These are phyloP conservation scores for Sphagnum magellanicum DNA, from an alignment of 228 moss, liverwort and hornwort genomes.

Conservation along the genomic window DNA sequence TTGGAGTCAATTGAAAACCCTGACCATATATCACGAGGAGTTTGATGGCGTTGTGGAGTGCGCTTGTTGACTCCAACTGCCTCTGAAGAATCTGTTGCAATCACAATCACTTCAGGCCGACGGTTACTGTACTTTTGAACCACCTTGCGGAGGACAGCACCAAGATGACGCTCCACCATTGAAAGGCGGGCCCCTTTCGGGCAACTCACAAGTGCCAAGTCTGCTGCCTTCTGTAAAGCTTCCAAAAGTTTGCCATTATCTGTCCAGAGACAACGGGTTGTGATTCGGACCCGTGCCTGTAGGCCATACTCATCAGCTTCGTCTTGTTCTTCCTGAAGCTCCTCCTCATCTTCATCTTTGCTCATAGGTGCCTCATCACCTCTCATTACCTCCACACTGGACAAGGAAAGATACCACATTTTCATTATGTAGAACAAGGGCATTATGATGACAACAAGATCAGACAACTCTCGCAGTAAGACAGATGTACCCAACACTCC, in stretches of 20 bases:
- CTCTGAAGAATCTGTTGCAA: conserved; percentile 61
- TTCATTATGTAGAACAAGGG: not conserved
- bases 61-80: conserved; percentile 4
- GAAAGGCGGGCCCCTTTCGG: conserved; percentile 51
- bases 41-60: not conserved
- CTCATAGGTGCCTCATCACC: conserved; percentile 13
- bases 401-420: not conserved
- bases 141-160: conserved; percentile 71
- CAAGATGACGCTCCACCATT: conserved; percentile 77
- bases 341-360: conserved; percentile 39
- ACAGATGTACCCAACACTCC: too few species aligned
- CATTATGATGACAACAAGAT: not conserved
- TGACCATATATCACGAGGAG: not conserved
- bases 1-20: not conserved
- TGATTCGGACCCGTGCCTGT: conserved; percentile 70
- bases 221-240: conserved; percentile 74
- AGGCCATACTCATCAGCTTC: conserved; percentile 59
- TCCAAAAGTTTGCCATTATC: conserved; percentile 81
- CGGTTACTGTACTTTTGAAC: conserved; percentile 89
- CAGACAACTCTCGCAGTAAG: not conserved
- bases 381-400: conserved; percentile 81
- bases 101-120: conserved; percentile 90
- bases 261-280: conserved; percentile 92
- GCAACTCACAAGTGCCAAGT: conserved; percentile 68
- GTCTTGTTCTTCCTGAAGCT: conserved; percentile 15